A percentile compares a stretch with the other conserved stretches of the same genome.
Conservation (phyloP, 345 rosid genomes). For the Eucalyptus marginata region DNA sequence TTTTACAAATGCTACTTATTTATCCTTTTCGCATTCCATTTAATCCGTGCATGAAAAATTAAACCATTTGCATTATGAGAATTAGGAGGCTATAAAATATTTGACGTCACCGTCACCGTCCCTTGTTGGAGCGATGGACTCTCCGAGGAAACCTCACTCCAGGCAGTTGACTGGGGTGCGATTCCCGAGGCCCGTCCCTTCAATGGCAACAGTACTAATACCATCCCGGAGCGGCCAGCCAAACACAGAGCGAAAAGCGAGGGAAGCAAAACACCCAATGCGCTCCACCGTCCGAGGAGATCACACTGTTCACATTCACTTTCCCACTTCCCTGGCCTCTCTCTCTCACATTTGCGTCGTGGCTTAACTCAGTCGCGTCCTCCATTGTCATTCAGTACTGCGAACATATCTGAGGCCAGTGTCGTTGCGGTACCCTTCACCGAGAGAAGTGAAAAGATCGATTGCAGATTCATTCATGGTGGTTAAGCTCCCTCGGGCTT, state of each 20-base stretch:
- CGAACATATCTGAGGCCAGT: neutral
- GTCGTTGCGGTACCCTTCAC: neutral
- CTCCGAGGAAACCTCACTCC: conserved; percentile 13
- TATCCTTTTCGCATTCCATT: too few species aligned
- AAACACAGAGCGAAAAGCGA: neutral
- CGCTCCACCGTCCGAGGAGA: neutral
- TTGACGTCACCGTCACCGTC: neutral
- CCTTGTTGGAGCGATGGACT: neutral
- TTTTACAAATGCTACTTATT: too few species aligned
- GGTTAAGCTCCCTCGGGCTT: neutral
- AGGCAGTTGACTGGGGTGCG: conserved; percentile 21
- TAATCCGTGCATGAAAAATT: neutral
- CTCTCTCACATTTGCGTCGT: neutral
- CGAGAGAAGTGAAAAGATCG: too few species aligned
- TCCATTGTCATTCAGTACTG: neutral
- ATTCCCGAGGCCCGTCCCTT: conserved; percentile 19
- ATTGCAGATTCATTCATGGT: neutral
- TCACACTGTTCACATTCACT: neutral
- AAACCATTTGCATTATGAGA: neutral
- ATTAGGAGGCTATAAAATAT: neutral
- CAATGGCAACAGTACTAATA: too few species aligned
- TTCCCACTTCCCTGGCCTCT: neutral
- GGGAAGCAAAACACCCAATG: neutral
- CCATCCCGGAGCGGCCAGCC: neutral
- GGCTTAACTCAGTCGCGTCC: neutral